Evolutionary conservation across 768 basidiomycete species (phyloP).

Genomic region (Agaricus blazei): DNA sequence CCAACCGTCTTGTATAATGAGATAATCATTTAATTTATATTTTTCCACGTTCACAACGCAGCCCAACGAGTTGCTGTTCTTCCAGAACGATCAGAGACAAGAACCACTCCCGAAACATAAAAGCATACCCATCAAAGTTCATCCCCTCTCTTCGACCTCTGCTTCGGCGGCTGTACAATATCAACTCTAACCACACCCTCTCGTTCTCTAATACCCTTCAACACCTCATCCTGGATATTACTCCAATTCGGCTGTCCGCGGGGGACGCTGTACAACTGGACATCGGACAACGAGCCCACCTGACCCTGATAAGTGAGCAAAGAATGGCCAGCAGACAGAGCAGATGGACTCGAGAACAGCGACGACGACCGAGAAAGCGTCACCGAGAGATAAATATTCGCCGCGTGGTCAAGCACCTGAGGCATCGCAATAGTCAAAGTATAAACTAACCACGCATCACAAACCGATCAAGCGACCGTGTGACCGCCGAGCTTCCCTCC

Average conservation of each 20-base stretch:
- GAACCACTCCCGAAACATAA: too few relatives aligned
- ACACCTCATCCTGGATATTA: slow-evolving; percentile 5
- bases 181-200: slow-evolving; percentile 6
- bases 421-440: slow-evolving; percentile 4
- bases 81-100: too few relatives aligned
- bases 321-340: slow-evolving; percentile 27
- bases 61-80: too few relatives aligned
- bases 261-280: slow-evolving; percentile 40
- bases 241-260: slow-evolving; percentile 28
- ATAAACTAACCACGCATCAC: background rate
- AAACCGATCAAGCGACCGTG: background rate
- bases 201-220: background rate
- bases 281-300: slow-evolving; percentile 37
- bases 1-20: too few relatives aligned
- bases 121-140: background rate
- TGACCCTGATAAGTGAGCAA: slow-evolving; percentile 32
- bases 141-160: slow-evolving; percentile 5
- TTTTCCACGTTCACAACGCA: too few relatives aligned
- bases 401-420: slow-evolving; percentile 29
- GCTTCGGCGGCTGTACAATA: background rate
- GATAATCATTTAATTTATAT: too few relatives aligned
- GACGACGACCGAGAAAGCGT: slow-evolving; percentile 32
- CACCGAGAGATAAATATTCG: slow-evolving; percentile 39
- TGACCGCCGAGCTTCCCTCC: background rate
- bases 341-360: slow-evolving; percentile 23